Base-by-base conservation (phyloP, 2,329 filamentous ascomycete species). In the Helminthosporium solani region DNA sequence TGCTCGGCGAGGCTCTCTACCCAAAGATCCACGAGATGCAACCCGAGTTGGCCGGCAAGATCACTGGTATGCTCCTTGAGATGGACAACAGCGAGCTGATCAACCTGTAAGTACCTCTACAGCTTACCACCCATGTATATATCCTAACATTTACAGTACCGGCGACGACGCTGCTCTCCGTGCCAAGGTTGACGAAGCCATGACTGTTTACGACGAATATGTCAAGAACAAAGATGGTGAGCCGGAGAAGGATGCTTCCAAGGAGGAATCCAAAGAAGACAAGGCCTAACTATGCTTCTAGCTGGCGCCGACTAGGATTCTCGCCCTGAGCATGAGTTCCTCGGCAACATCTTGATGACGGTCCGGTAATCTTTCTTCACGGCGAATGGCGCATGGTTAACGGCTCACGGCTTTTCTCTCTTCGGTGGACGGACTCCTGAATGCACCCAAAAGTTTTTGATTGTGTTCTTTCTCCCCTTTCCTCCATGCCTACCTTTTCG, bases 61-160 rank as follows among this genome's bases (percentile, higher is more conserved):
- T 99, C 73, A 99, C 94, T 52, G 94, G 94, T 76, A 99, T 99
- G 94, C 87, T 99, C 65, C 77, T 99, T 64, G 94, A 99, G 83
- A 99, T 99, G 94, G 94, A 97, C 66, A 97, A 97, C 76, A 72
- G 80, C 47, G 94, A 99, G 79, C 80, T 99, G 63, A 82, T 99
- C 69, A 89, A 88, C 76, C 83, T 99, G 89, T 96, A 86, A 88
- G 91, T 88, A 54, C 43, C 21, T 25, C 42, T 28, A 31, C 42
- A 40, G 39, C 33, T 31, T 31, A 27, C 7, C 35, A 21, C 27
- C 36, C 18, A 3, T 21, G 23, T n/a, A 25, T n/a, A 18, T 12
- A 25, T 48, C 67, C 61, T 74, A 53, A 72, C 60, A 46, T 25
- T 36, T 40, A 27, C 56, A 96, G 91, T 56, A 90, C 95, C 59